phyloP scores from a whole-genome alignment of 2,329 filamentous ascomycete genomes.

The Helminthosporium solani region DNA sequence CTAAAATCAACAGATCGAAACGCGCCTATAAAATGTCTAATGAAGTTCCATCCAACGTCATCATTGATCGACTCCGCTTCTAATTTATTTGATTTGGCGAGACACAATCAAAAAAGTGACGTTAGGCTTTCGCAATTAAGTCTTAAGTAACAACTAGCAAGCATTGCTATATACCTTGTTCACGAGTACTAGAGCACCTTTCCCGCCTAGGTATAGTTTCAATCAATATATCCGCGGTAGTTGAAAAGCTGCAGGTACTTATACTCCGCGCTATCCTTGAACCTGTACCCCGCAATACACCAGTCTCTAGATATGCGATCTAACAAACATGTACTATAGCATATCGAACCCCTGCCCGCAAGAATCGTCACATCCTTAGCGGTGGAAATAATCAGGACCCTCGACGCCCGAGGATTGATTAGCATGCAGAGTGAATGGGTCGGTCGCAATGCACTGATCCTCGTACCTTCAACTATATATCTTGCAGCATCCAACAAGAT shows the following conservation, averaged over 20 bases:
- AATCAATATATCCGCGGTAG: neutral
- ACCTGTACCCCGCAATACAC: slow-evolving; percentile 1
- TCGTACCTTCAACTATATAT: neutral
- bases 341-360: neutral
- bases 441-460: neutral
- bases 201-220: neutral
- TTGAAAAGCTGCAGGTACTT: neutral
- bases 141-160: neutral
- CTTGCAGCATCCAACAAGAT: neutral
- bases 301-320: neutral
- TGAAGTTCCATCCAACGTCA: too few species aligned
- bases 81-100: too few species aligned
- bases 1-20: too few species aligned
- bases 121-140: neutral
- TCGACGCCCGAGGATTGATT: neutral
- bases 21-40: too few species aligned
- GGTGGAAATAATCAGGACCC: neutral
- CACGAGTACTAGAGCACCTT: neutral
- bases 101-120: too few species aligned
- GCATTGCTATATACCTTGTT: neutral
- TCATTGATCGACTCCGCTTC: too few species aligned
- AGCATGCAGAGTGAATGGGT: neutral
- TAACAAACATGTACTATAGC: too few species aligned
- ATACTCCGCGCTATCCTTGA: neutral
- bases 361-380: neutral